Percentiles rank a stretch among this genome's conserved stretches.
phyloP scores from a whole-genome alignment of 805 yeast genomes.

The Candida odintsovae region DNA sequence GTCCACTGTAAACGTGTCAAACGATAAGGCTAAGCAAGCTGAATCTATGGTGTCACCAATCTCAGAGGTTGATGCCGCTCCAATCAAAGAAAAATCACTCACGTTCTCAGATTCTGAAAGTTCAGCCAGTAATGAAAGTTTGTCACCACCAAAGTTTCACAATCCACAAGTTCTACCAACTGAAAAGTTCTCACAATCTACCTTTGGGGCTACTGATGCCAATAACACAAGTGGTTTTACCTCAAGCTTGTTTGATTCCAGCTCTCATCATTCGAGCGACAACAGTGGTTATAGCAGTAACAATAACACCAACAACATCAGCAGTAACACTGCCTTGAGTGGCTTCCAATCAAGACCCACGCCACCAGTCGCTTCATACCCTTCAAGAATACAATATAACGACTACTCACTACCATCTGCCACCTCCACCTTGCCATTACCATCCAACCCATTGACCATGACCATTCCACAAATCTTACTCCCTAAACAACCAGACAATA shows the following conservation, averaged over 20 bases:
- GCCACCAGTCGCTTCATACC: slow-evolving; percentile 12
- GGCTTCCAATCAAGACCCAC: slow-evolving; percentile 20
- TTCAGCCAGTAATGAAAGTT: slow-evolving; percentile 19
- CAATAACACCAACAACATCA: too few relatives aligned
- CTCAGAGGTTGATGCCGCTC: background rate
- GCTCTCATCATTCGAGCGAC: background rate
- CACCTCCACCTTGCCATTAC: slow-evolving; percentile 9
- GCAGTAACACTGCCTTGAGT: slow-evolving; percentile 15
- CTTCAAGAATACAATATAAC: slow-evolving; percentile 10
- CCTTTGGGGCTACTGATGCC: background rate
- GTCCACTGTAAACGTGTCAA: background rate
- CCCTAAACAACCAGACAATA: slow-evolving; percentile 19
- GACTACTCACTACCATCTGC: slow-evolving; percentile 9
- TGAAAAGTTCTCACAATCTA: slow-evolving; percentile 8
- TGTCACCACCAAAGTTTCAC: slow-evolving; percentile 24
- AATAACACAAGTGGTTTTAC: background rate
- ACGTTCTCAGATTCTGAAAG: slow-evolving; percentile 23
- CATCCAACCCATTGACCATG: slow-evolving; percentile 14
- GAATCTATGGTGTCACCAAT: background rate
- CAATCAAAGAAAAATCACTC: slow-evolving; percentile 13
- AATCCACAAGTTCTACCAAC: slow-evolving; percentile 22
- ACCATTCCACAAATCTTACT: slow-evolving; percentile 21
- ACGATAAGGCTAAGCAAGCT: background rate
- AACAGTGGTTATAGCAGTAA: too few relatives aligned
- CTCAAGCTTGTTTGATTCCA: background rate